These are phyloP conservation scores for Penicillium sumatraense DNA, from an alignment of 2,329 filamentous ascomycete genomes.

Conservation along the genomic window DNA sequence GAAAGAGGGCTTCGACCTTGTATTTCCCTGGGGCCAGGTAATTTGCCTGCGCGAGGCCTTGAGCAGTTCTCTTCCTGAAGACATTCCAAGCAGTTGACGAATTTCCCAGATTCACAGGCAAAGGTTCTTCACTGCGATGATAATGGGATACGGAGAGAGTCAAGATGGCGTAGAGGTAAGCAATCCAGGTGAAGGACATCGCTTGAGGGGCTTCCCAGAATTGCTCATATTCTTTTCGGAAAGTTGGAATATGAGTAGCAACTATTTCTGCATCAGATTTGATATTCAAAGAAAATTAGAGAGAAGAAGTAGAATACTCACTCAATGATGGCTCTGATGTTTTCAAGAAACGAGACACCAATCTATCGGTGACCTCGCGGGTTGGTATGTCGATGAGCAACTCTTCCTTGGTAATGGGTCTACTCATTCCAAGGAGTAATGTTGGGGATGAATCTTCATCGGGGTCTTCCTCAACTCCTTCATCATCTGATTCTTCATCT, in stretches of 20 bases:
- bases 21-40: conserved; percentile 37
- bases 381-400: conserved; percentile 37
- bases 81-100: conserved; percentile 38
- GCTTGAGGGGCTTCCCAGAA: conserved; percentile 36
- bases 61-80: conserved; percentile 54
- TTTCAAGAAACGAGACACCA: conserved; percentile 40
- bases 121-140: conserved; percentile 28
- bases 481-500: conserved; percentile 28
- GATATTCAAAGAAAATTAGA: not conserved
- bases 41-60: conserved; percentile 39
- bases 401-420: conserved; percentile 35
- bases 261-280: conserved; percentile 20
- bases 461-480: conserved; percentile 24
- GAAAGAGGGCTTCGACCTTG: conserved; percentile 38
- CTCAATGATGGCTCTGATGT: conserved; percentile 36
- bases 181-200: conserved; percentile 37
- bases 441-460: conserved; percentile 28
- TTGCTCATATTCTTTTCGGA: conserved; percentile 38
- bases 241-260: conserved; percentile 36
- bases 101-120: conserved; percentile 23
- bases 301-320: conserved; percentile 16
- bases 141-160: conserved; percentile 33
- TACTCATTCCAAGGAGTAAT: conserved; percentile 34
- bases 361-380: conserved; percentile 35
- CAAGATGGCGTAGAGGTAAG: conserved; percentile 34